phyloP scores from a whole-genome alignment of 78 protist species.

The Planoprotostelium fungivorum region DNA sequence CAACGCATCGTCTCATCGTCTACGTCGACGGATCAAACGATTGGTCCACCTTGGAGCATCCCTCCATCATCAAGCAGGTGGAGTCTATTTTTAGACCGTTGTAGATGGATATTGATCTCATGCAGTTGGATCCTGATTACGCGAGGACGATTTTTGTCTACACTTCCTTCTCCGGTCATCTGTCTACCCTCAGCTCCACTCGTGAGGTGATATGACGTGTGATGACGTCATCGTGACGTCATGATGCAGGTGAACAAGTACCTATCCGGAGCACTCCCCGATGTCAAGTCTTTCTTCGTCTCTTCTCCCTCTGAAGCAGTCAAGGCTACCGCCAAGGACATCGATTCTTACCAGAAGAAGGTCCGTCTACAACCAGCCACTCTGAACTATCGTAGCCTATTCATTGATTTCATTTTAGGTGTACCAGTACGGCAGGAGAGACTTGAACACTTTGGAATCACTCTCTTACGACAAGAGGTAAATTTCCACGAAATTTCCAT shows the following conservation, averaged over 20 bases:
- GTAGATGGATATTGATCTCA: background rate
- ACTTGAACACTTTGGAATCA: slow-evolving; percentile 58
- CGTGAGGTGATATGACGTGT: slow-evolving; percentile 12
- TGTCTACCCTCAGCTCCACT: slow-evolving; percentile 40
- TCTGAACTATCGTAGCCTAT: background rate
- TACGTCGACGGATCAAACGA: slow-evolving; percentile 44
- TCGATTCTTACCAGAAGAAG: slow-evolving; percentile 46
- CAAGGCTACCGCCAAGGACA: slow-evolving; percentile 33
- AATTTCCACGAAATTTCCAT: background rate
- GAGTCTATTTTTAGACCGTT: background rate
- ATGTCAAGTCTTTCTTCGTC: slow-evolving; percentile 67
- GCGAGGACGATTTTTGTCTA: slow-evolving; percentile 45
- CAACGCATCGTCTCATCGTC: slow-evolving; percentile 45
- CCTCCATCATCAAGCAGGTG: slow-evolving; percentile 31
- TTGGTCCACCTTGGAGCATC: slow-evolving; percentile 39
- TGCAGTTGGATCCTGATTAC: slow-evolving; percentile 39
- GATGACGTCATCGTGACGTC: background rate
- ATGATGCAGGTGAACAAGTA: slow-evolving; percentile 21
- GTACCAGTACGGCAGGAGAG: slow-evolving; percentile 39
- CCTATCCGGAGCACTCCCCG: slow-evolving; percentile 40
- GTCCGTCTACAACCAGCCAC: no score
- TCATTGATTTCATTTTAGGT: background rate
- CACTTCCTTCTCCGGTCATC: slow-evolving; percentile 42
- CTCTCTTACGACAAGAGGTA: slow-evolving; percentile 62
- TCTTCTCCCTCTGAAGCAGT: slow-evolving; percentile 51